Base-by-base conservation (phyloP, 2,329 filamentous ascomycete genomes). In the Bretziella fagacearum region DNA sequence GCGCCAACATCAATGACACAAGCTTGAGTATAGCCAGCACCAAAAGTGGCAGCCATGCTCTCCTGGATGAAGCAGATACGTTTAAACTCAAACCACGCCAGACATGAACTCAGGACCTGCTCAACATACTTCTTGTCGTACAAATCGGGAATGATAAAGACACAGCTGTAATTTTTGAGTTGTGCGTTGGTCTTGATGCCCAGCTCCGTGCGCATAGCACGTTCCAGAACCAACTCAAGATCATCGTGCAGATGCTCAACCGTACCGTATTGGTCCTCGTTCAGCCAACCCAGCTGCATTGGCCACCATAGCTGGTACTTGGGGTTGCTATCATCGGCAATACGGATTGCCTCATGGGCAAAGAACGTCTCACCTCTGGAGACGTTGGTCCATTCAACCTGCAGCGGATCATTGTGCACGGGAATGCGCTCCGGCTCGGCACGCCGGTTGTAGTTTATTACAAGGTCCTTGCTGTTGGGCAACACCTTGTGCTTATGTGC, bases 1-100 rank as follows among this genome's bases (percentile, higher is more conserved):
- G 91, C 89, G 10, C 91, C 91, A 48, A 98, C 81, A 59, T 98
- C 91, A 8, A 98, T 86, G 48, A 98, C 86, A 56, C 91, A 98
- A 17, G 85, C 83, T 52, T 84, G 85, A 1, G 87, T 93, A 58
- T 93, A 95, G 6, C 91, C 91, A 3, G 89, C 91, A 10, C 91
- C 91, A 59, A 94, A 98, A 0, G 86, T 91, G 2, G 87, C 89
- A 0, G 89, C 87, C 58, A 96, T 75, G 57, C 86, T 93, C 64
- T 98, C 91, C 61, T 98, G 91, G 50, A 96, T 86, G 58, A 98
- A 93, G 60, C 84, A 93, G 42, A 95, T 79, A 48, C 81, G 79
- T 53, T 76, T 81, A 59, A 98, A 94, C 48, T 86, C 81, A 57
- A 95, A 91, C 64, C 89, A 87, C 41, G 75, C 79, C 67, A 96